Evolutionary conservation across 495 filamentous ascomycete species (phyloP), one percentile per base, ranked within the genome.

Genomic region (Aspergillus olivimuriae): DNA sequence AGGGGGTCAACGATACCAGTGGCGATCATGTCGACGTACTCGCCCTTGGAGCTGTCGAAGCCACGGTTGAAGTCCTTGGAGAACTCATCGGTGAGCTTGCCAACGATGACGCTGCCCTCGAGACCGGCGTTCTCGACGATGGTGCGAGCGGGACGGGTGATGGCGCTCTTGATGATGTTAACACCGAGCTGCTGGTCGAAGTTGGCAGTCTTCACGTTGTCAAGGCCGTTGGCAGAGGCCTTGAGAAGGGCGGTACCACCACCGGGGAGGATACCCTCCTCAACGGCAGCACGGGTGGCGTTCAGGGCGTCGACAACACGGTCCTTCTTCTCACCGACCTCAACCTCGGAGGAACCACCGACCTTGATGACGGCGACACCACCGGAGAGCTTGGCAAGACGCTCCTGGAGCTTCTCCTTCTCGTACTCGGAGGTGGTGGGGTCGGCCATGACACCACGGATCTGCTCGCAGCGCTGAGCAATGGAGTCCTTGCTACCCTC

Each of bases 381-480:
- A 43, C 92, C 92, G 35, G 92, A 97, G 53, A 98, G 88, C 83
- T 98, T 98, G 54, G 92, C 92, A 39, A 97, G 86, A 73, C 92
- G 92, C 74, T 98, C 92, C 70, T 97, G 92, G 44, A 98, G 86
- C 81, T 98, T 98, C 83, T 98, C 92, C 77, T 95, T 96, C 80
- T 98, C 92, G 72, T 98, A 97, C 57, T 97, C 94, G 47, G 89
- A 94, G 47, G 92, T 97, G 47, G 77, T 79, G 21, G 92, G 82
- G 74, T 97, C 92, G 50, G 69, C 75, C 82, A 96, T 95, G 69
- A 95, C 89, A 51, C 89, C 89, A 57, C 92, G 91, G 74, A 98
- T 98, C 73, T 97, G 92, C 71, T 98, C 92, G 71, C 91, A 97
- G 59, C 92, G 86, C 74, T 96, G 89, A 49, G 85, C 74, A 58